Evolutionary conservation across 495 filamentous ascomycete species (phyloP), one percentile per base, ranked within the genome.

Genomic region (Xylaria castorea): DNA sequence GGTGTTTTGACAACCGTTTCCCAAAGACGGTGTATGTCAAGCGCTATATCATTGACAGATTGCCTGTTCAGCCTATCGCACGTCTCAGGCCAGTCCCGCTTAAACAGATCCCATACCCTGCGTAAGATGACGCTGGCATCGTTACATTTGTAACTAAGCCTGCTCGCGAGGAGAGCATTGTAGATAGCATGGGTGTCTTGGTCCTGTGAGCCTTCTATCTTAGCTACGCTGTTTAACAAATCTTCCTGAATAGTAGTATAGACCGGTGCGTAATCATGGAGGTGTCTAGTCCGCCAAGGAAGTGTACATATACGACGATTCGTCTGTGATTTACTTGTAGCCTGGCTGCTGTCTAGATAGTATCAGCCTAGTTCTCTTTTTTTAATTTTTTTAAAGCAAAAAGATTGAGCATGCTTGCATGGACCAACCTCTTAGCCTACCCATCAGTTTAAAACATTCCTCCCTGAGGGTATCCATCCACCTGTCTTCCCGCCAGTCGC

Each of bases 81-180:
- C 14, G 30, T 16, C 32, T 30, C 30, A 8, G 44, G 46, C 64
- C 64, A 51, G 14, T 38, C 8, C 1, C 20, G 30, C 30, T 14
- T 66, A 1, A 25, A 66, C 2, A 66, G 46, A 48, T 66, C 18
- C 7, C 11, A 53, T 25, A 51, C 11, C 20, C 18, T 51, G 1
- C 64, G 64, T 36, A 66, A 16, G 8, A 66, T 30, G 30, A 66
- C 32, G 20, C 46, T 66, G 1, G 46, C 64, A 8, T 66, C 64
- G 46, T 66, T 66, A 11, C 64, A 66, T 66, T 20, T 50, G 46
- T 66, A 66, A 16, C 64, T 66, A 18, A 66, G 64, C 25, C 11
- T 53, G 34, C 64, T 66, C 9, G 5, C 30, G 2, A 66, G 46
- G 5, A 66, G 18, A 40, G 20, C 38, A 40, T 66, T 20, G 32